These are phyloP conservation scores for Ceraceosorus bombacis DNA, from an alignment of 1,284 basidiomycete species.

Conservation along the genomic window DNA sequence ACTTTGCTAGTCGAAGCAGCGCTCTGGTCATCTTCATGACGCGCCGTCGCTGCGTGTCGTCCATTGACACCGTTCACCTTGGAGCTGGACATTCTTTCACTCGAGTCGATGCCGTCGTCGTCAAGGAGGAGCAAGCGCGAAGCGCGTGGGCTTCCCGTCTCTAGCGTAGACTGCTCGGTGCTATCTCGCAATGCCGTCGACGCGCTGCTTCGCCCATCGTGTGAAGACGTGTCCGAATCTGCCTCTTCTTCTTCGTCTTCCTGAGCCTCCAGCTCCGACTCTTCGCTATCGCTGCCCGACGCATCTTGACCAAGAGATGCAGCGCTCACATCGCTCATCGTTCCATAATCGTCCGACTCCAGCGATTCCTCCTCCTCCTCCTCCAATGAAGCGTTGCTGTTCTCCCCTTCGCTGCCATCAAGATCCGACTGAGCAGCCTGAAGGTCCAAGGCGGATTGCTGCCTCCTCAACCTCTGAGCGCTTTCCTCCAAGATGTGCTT, in stretches of 20 bases:
- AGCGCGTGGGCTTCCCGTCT: too few relatives aligned
- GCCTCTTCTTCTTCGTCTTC: background rate
- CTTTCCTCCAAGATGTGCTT: slow-evolving; percentile 85
- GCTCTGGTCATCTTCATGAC: too few relatives aligned
- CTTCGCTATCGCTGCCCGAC: slow-evolving; percentile 17
- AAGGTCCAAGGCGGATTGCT: slow-evolving; percentile 38
- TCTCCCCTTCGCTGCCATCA: slow-evolving; percentile 31
- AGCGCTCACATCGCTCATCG: background rate
- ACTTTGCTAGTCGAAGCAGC: too few relatives aligned
- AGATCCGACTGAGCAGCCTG: slow-evolving; percentile 33
- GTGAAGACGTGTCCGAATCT: background rate
- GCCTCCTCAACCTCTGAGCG: slow-evolving; percentile 74
- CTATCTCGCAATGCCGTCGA: background rate
- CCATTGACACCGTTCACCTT: too few relatives aligned
- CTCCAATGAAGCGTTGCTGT: slow-evolving; percentile 2
- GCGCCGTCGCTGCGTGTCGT: too few relatives aligned
- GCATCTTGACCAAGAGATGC: too few relatives aligned
- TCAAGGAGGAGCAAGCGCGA: too few relatives aligned
- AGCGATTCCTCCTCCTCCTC: slow-evolving; percentile 12
- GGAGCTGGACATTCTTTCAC: too few relatives aligned
- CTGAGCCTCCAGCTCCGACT: background rate
- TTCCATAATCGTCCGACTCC: slow-evolving; percentile 4
- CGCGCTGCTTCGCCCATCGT: background rate
- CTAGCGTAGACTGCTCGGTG: background rate
- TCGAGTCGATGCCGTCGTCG: too few relatives aligned